Conservation (phyloP, 441 rosid species). For the Flueggea neowawraea region DNA sequence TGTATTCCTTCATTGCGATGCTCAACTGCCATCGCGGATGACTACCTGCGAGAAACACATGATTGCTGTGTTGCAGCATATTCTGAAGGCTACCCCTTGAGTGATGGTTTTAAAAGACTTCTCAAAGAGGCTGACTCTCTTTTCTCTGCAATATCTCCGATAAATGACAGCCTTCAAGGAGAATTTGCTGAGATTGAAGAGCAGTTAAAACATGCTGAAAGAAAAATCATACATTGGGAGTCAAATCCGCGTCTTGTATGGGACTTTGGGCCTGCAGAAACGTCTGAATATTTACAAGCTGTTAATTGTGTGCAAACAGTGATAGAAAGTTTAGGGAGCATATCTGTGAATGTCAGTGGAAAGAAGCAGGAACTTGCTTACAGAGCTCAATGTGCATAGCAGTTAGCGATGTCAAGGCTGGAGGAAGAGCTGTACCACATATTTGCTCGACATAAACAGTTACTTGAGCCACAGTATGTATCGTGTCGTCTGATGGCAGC, state of each 20-base stretch:
- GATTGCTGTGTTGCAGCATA: constrained; percentile 47
- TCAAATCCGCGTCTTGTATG: constrained; percentile 45
- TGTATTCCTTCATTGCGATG: no score
- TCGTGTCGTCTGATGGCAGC: constrained; percentile 36
- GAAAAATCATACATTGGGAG: constrained; percentile 51
- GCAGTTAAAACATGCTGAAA: constrained; percentile 40
- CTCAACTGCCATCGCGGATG: neutral
- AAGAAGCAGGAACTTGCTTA: constrained; percentile 43
- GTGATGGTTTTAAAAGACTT: constrained; percentile 44
- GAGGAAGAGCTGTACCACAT: constrained; percentile 65
- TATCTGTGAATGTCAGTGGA: constrained; percentile 19
- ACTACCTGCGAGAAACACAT: constrained; percentile 45
- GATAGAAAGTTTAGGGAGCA: constrained; percentile 26
- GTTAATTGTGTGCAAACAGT: constrained; percentile 41
- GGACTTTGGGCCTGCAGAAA: constrained; percentile 50
- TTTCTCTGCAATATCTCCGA: constrained; percentile 40
- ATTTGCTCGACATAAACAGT: constrained; percentile 41
- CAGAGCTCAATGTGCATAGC: constrained; percentile 49
- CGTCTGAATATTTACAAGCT: constrained; percentile 46
- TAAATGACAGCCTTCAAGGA: constrained; percentile 23
- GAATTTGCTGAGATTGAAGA: constrained; percentile 31
- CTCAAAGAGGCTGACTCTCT: constrained; percentile 51
- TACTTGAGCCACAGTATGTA: constrained; percentile 31
- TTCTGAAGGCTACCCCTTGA: constrained; percentile 56
- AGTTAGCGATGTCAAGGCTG: constrained; percentile 72